Evolutionary conservation across 2,329 filamentous ascomycete genomes (phyloP).

Genomic region (Penicillium sp.): DNA sequence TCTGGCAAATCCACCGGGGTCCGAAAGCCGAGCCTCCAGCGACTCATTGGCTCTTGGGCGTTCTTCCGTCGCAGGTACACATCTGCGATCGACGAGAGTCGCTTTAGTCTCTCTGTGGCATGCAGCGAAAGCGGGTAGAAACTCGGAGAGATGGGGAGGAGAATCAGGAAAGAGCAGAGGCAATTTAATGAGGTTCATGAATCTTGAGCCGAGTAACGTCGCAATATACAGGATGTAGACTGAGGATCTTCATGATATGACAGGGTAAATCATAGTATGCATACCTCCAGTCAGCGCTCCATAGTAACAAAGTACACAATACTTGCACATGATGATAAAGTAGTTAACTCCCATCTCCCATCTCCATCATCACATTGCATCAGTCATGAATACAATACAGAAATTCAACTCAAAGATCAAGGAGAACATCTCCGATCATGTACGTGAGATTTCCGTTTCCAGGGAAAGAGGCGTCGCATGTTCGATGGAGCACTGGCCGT

Average conservation of each 20-base stretch:
- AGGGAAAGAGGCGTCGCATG: conserved; percentile 5
- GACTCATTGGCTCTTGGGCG: not conserved
- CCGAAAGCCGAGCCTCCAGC: not conserved
- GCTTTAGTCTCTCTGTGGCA: conserved; percentile 8
- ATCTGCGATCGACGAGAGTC: conserved; percentile 10
- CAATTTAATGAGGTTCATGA: not conserved
- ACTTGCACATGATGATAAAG: not conserved
- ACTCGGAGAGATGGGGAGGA: not conserved
- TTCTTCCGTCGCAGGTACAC: conserved; percentile 12
- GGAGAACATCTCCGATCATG: conserved; percentile 25
- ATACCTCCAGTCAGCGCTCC: not conserved
- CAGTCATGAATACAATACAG: not conserved
- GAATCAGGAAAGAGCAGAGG: not conserved
- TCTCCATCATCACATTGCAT: not conserved
- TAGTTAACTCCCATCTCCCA: not conserved
- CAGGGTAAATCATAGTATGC: not conserved
- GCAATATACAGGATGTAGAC: not conserved
- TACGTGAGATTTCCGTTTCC: conserved; percentile 16
- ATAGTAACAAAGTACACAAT: not conserved
- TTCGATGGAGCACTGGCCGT: conserved; percentile 8
- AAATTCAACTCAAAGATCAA: not conserved
- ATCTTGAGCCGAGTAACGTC: too few species aligned
- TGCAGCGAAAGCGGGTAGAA: conserved; percentile 2
- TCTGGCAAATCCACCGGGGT: not conserved
- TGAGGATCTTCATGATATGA: not conserved